Percentiles rank a stretch among this genome's conserved stretches.
phyloP scores from a whole-genome alignment of 2,329 filamentous ascomycete genomes.

The Emergomyces orientalis region DNA sequence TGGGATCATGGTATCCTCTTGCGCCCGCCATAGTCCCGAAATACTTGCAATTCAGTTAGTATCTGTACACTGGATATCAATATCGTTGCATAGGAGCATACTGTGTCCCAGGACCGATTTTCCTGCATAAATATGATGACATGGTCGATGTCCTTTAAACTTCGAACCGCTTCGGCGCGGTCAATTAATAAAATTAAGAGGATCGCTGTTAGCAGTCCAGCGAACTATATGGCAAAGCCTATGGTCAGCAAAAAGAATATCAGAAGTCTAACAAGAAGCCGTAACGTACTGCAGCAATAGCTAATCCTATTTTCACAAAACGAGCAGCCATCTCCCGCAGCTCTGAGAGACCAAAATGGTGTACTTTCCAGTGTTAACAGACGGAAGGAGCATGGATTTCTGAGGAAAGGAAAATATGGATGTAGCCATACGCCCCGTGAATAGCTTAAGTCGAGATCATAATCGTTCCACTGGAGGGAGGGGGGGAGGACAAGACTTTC shows the following conservation, averaged over 20 bases:
- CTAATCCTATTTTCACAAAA: neutral
- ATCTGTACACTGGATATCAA: neutral
- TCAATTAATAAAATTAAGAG: neutral
- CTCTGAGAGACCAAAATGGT: neutral
- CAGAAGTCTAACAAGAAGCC: neutral
- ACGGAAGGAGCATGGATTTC: neutral
- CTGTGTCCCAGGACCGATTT: conserved; percentile 35
- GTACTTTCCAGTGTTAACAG: neutral
- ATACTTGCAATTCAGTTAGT: conserved; percentile 31
- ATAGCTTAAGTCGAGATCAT: neutral
- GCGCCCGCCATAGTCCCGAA: conserved; percentile 49
- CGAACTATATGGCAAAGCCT: neutral
- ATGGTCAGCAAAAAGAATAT: neutral
- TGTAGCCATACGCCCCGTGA: neutral
- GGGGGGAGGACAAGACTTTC: neutral
- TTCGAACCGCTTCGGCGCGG: conserved; percentile 25
- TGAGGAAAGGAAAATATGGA: neutral
- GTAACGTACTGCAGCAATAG: neutral
- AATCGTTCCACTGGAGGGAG: neutral
- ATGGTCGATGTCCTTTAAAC: conserved; percentile 46
- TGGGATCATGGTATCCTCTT: conserved; percentile 48
- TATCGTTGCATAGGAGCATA: conserved; percentile 15
- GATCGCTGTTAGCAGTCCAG: neutral
- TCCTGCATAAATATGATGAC: conserved; percentile 52
- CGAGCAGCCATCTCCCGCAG: neutral